Evolutionary conservation across 148 eudicot species (phyloP), one percentile per base, ranked within the genome.

Genomic region (Vaccinium darrowii): DNA sequence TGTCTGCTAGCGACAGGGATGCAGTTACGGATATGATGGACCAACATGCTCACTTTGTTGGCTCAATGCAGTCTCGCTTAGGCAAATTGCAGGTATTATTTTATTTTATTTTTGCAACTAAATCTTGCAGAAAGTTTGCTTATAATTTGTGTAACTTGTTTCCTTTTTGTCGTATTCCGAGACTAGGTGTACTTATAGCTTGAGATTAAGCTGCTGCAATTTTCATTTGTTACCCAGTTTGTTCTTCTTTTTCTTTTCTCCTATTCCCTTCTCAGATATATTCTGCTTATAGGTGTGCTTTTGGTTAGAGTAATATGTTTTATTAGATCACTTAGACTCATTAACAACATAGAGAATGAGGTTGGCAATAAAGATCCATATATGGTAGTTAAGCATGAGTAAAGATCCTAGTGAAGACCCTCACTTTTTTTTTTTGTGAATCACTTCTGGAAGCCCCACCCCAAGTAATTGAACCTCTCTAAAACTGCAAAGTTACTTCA

Each of bases 1-100:
- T 84, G 78, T 88, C 92, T 54, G 84, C 89, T 80, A 87, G 91
- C 75, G 92, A 94, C 5, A 94, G 93, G 78, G 96, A 92, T 91
- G 80, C 83, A 84, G 86, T 97, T 85, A 86, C 89, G 56, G 94
- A 91, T 84, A 87, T 93, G 85, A 89, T 94, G 92, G 93, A 91
- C 82, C 91, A 87, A 75, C 99, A 97, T 83, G 91, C 89, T 80
- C 89, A 90, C 72, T 97, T 97, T 92, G 87, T 95, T 86, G 91
- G 95, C 84, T 93, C 91, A 79, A 88, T 94, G 94, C 94, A 91
- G 83, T 90, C 97, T 88, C 99, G 98, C 74, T 85, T 95, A 79
- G 92, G 90, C 86, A 97, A n/a, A n/a, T n/a, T 97, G 82, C 96
- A 95, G 99, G 99, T 97, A 69, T 23, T 39, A 8, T 56, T 52